A percentile compares a stretch with the other conserved stretches of the same genome.
Conservation (phyloP, 2,329 filamentous ascomycete genomes). For the Nothophoma quercina region DNA sequence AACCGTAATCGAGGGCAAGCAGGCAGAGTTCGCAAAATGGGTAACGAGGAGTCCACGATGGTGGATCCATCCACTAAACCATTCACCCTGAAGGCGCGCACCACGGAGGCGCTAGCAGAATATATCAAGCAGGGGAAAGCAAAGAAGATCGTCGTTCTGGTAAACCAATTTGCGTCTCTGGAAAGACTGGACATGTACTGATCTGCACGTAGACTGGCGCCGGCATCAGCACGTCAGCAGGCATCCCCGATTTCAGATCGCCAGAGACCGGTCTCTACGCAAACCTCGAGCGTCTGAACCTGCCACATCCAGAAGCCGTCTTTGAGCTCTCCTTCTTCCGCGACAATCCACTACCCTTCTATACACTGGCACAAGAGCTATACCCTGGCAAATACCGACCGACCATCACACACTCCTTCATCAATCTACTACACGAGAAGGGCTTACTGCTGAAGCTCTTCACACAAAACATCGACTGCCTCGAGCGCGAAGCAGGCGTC, state of each 20-base stretch:
- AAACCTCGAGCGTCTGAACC: conserved; percentile 83
- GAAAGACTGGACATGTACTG: neutral
- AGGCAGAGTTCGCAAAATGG: conserved; percentile 69
- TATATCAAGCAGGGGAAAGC: conserved; percentile 76
- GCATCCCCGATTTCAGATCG: conserved; percentile 92
- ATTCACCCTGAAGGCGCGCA: conserved; percentile 71
- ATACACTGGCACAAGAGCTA: conserved; percentile 87
- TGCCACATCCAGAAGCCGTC: conserved; percentile 90
- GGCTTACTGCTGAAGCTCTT: conserved; percentile 83
- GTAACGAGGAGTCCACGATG: conserved; percentile 79
- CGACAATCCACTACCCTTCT: conserved; percentile 85
- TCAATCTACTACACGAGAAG: conserved; percentile 81
- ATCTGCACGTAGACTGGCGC: conserved; percentile 71
- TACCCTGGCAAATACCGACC: conserved; percentile 90
- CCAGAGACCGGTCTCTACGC: conserved; percentile 93
- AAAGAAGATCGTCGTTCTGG: conserved; percentile 81
- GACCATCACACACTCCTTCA: conserved; percentile 89
- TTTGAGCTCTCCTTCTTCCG: conserved; percentile 94
- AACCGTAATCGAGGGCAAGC: conserved; percentile 33
- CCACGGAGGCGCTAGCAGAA: conserved; percentile 76
- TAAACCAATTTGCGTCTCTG: conserved; percentile 37
- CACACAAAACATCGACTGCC: conserved; percentile 97
- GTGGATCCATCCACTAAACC: conserved; percentile 72
- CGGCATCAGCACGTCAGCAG: conserved; percentile 77
- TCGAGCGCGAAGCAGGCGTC: conserved; percentile 87